Base-by-base conservation (phyloP, 139 green algal genomes). In the Mesotaenium endlicherianum region DNA sequence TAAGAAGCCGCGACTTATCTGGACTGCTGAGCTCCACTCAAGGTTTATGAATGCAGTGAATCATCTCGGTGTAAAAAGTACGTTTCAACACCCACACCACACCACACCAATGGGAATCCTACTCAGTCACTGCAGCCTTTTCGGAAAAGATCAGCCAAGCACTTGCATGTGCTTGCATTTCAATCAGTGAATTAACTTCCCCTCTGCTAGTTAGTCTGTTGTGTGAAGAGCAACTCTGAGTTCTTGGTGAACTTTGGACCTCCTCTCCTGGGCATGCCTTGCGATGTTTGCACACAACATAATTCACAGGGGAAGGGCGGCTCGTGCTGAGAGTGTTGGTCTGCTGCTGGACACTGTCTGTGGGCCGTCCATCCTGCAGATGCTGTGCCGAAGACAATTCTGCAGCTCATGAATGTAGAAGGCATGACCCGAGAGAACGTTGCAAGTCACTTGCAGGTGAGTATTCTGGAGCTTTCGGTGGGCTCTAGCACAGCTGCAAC, bases 31-130 rank as follows among this genome's bases (percentile, higher is more conserved):
- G 72, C 77, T 92, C 39, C 89, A 92, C 87, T 91, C 93, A 81
- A 92, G 96, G 76, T 98, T 98, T 92, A 94, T 98, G 14, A 91
- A 94, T 34, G 95, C 95, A 0, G 95, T 98, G 59, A 96, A 97
- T 75, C 87, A 93, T 81, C 90, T 98, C 43, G 95, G 95, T 31
- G 91, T 98, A 5, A 95, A 98, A 81, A 97, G 93, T 95, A 81
- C 92, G 93, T 84, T 38, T 31, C 6, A 11, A 14, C 31, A 17
- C 57, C 20, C n/a, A 17, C 30, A 34, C 30, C 41, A 36, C 14
- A 58, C 64, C 16, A 26, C 14, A 11, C 40, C 64, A 58, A 26
- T 75, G 34, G 14, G 16, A 17, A 16, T 43, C 17, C 14, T 44
- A 14, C 14, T 47, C 64, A 75, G 34, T 64, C 53, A 34, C 53